Evolutionary conservation across 192 early-diverging fungal species (phyloP).

Genomic region (Haplosporangium gracile): DNA sequence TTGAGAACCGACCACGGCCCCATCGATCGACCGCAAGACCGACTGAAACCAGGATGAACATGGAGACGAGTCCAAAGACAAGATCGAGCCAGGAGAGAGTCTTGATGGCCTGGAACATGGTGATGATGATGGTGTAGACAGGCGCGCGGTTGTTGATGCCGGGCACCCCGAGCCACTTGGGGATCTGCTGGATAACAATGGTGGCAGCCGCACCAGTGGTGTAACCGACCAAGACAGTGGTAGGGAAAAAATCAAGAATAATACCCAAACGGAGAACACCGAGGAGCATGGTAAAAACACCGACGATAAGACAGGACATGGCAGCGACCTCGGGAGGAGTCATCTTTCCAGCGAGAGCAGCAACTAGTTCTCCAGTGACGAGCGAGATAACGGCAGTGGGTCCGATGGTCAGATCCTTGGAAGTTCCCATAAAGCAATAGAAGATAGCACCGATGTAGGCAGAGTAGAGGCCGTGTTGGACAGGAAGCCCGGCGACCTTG

Average conservation of each 20-base stretch:
- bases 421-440: constrained; percentile 82
- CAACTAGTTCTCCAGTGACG: constrained; percentile 47
- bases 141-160: constrained; percentile 78
- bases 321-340: constrained; percentile 62
- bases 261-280: constrained; percentile 90
- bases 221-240: constrained; percentile 89
- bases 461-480: constrained; percentile 82
- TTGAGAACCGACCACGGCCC: constrained; percentile 52
- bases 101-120: constrained; percentile 38
- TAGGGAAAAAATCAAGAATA: constrained; percentile 90
- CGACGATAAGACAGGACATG: constrained; percentile 79
- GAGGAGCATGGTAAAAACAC: constrained; percentile 76
- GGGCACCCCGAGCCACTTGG: constrained; percentile 84
- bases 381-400: constrained; percentile 65
- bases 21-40: constrained; percentile 50
- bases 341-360: constrained; percentile 15
- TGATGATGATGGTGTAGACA: constrained; percentile 65
- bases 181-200: constrained; percentile 78
- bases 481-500: constrained; percentile 76
- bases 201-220: constrained; percentile 87
- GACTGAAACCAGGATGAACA: constrained; percentile 27
- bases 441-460: constrained; percentile 74
- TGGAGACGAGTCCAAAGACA: constrained; percentile 39
- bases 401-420: constrained; percentile 82
- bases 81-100: constrained; percentile 46